Percentiles rank a stretch among this genome's conserved stretches.
Conservation (phyloP, 352 stramenopile genomes). For the Plasmopara viticola region DNA sequence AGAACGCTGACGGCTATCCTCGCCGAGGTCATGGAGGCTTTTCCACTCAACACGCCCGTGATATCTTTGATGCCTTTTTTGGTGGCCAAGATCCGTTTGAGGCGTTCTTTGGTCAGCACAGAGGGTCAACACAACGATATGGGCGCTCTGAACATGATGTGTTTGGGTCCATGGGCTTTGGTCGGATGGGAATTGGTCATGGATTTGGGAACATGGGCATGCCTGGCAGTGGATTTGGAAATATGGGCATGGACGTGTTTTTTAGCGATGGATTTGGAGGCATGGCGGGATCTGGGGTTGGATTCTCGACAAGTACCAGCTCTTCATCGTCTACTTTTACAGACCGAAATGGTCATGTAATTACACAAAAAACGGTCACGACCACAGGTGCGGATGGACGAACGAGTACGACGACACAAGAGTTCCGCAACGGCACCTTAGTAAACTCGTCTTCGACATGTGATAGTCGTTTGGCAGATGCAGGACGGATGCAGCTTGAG, state of each 20-base stretch:
- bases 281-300: slow-evolving; percentile 7
- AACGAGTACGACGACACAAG: slow-evolving; percentile 55
- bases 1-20: slow-evolving; percentile 22
- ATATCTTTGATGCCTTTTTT: slow-evolving; percentile 77
- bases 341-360: slow-evolving; percentile 56
- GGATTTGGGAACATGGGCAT: slow-evolving; percentile 37
- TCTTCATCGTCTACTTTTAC: slow-evolving; percentile 64
- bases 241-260: slow-evolving; percentile 43
- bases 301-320: slow-evolving; percentile 39
- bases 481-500: slow-evolving; percentile 61
- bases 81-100: slow-evolving; percentile 50
- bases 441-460: slow-evolving; percentile 37
- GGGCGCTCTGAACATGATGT: slow-evolving; percentile 16
- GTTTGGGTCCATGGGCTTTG: slow-evolving; percentile 37
- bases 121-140: slow-evolving; percentile 13
- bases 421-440: slow-evolving; percentile 63
- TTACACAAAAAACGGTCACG: slow-evolving; percentile 75
- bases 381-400: slow-evolving; percentile 44
- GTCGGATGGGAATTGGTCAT: slow-evolving; percentile 18
- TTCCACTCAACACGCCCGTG: slow-evolving; percentile 47
- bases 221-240: slow-evolving; percentile 33
- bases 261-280: slow-evolving; percentile 32
- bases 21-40: slow-evolving; percentile 21
- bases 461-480: slow-evolving; percentile 37
- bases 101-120: slow-evolving; percentile 35